Conservation (phyloP, 768 basidiomycete species). For the Russula virescens region DNA sequence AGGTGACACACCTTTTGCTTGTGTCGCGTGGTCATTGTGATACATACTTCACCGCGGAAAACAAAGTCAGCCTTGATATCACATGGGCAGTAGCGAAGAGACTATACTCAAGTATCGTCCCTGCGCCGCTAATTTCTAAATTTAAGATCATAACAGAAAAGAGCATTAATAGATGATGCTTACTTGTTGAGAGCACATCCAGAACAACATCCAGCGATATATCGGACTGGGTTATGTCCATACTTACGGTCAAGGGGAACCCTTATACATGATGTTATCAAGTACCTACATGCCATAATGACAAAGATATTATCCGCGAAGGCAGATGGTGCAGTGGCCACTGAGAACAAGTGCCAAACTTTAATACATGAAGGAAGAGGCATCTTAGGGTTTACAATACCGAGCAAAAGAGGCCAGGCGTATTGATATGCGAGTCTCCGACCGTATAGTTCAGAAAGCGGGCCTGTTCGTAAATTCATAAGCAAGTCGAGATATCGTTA, state of each 20-base stretch:
- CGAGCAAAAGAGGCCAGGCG: constrained; percentile 22
- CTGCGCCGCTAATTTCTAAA: constrained; percentile 11
- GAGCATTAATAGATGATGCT: neutral
- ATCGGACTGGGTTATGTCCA: constrained; percentile 13
- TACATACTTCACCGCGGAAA: constrained; percentile 9
- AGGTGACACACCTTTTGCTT: constrained; percentile 16
- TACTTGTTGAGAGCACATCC: constrained; percentile 23
- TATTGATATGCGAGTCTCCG: constrained; percentile 17
- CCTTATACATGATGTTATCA: neutral
- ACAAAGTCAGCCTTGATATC: neutral
- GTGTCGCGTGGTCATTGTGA: constrained; percentile 13
- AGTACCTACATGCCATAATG: constrained; percentile 20
- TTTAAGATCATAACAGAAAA: neutral
- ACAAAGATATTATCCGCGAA: constrained; percentile 21
- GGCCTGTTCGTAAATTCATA: constrained; percentile 1
- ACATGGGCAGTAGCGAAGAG: neutral
- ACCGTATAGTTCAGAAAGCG: constrained; percentile 22
- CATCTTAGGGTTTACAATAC: neutral
- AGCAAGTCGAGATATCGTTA: neutral
- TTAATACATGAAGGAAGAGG: neutral
- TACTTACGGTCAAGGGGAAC: neutral
- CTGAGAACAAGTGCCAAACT: neutral
- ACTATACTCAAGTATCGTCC: constrained; percentile 20
- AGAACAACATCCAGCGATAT: constrained; percentile 20
- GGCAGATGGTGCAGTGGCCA: constrained; percentile 14